Evolutionary conservation across 805 yeast genomes (phyloP), one percentile per base, ranked within the genome.

Genomic region (Candida vartiovaarae): DNA sequence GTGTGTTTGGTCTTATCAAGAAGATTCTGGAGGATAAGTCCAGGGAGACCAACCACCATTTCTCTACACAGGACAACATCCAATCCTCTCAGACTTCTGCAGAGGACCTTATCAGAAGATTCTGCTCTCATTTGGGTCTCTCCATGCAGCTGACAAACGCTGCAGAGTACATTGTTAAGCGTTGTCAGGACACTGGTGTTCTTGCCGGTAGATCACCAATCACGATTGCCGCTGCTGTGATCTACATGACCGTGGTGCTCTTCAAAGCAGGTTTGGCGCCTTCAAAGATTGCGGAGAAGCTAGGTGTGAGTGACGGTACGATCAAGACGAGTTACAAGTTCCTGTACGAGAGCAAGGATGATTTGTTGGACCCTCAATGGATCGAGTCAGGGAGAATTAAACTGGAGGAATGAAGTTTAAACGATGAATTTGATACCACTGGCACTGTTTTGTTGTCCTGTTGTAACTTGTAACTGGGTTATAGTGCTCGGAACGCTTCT

Each of bases 231-330:
- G 98, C 98, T 6, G 95, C 97, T 1, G 95, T 93, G 5, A 91
- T 93, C 39, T 93, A 91, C 66, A 82, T 93, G 85, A 86, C 96
- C 6, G 84, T 91, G 4, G 69, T 86, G n/a, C 67, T 93, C n/a
- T 90, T 90, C 61, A 84, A 84, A 37, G 81, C 82, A 32, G 84
- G 80, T 41, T 70, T 87, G 32, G 71, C 84, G 3, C 90, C 96
- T 1, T 67, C 83, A 2, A 84, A 79, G 57, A 91, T 93, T 44
- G 86, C 95, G 9, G 96, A 88, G 53, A 85, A 85, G 55, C 78
- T 96, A 15, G 98, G 96, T 54, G 98, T 93, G 20, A 85, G 95
- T 56, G 99, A 93, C 61, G 97, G 98, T 53, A 93, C 99, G 1
- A 90, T 93, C 55, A 88, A 93, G 63, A 86, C 96, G 2, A 82